Conservation (phyloP, 140 eudicot genomes). For the Cichorium intybus region DNA sequence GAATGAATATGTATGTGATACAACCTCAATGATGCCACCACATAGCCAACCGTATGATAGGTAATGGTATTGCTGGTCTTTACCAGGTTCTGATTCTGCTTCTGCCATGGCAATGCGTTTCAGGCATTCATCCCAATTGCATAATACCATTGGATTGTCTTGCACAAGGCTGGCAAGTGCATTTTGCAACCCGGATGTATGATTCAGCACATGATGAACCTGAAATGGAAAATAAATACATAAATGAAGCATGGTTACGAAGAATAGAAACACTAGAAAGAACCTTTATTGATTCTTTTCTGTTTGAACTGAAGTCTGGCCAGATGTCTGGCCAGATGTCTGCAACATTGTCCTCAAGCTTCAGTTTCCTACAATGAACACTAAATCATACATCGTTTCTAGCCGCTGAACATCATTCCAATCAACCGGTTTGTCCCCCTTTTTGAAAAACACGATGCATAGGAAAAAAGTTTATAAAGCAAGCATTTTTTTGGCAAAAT, state of each 20-base stretch:
- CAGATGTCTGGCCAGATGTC: constrained; percentile 64
- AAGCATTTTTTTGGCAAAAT: too few species aligned
- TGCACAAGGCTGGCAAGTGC: constrained; percentile 53
- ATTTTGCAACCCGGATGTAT: constrained; percentile 87
- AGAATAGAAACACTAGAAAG: constrained; percentile 15
- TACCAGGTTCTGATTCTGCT: constrained; percentile 89
- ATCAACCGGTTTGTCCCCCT: too few species aligned
- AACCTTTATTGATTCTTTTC: constrained; percentile 79
- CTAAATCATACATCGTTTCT: too few species aligned
- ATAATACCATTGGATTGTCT: constrained; percentile 65
- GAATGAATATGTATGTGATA: not conserved
- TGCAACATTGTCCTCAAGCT: constrained; percentile 69
- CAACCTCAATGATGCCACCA: constrained; percentile 83
- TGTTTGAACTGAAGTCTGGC: constrained; percentile 71
- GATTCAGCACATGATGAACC: constrained; percentile 97
- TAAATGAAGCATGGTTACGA: constrained; percentile 56
- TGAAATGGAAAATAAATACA: constrained; percentile 63
- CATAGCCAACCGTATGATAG: constrained; percentile 88
- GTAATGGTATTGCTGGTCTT: constrained; percentile 71
- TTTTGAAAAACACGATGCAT: too few species aligned
- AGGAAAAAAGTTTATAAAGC: too few species aligned
- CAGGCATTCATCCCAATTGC: constrained; percentile 78
- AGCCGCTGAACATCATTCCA: too few species aligned
- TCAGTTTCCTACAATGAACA: constrained; percentile 53
- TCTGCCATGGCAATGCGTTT: constrained; percentile 40